A percentile compares a stretch with the other conserved stretches of the same genome.
Conservation (phyloP, 768 basidiomycete genomes). For the Pleurotus eryngii region DNA sequence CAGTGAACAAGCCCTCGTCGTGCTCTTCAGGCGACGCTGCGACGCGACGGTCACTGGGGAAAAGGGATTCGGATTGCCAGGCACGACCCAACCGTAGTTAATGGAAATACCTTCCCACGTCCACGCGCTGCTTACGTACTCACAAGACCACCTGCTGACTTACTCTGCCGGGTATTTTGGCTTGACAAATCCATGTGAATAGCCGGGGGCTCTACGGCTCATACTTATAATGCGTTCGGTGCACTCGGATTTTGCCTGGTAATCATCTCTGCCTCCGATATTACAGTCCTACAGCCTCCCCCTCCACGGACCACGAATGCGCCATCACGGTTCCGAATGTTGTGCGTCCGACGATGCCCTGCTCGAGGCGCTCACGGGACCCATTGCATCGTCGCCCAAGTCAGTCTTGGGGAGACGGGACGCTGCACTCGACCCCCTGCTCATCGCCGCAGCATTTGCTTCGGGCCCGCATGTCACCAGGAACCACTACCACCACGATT, state of each 20-base stretch:
- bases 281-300: background rate
- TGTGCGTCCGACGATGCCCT: conserved; percentile 53
- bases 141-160: too few relatives aligned
- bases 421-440: conserved; percentile 72
- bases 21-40: background rate
- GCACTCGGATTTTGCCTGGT: background rate
- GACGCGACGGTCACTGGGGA: too few relatives aligned
- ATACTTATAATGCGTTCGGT: background rate
- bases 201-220: background rate
- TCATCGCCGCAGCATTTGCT: conserved; percentile 73
- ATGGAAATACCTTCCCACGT: too few relatives aligned
- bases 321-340: conserved; percentile 19
- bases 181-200: conserved; percentile 6
- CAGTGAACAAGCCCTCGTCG: background rate
- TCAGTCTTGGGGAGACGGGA: conserved; percentile 56
- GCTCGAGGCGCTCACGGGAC: conserved; percentile 62
- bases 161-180: background rate
- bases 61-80: background rate
- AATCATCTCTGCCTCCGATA: background rate
- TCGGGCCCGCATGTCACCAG: conserved; percentile 77
- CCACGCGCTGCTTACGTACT: too few relatives aligned
- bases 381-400: conserved; percentile 37
- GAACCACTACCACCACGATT: conserved; percentile 84
- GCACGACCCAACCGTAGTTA: background rate
- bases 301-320: conserved; percentile 7